Evolutionary conservation across 805 yeast species (phyloP), one percentile per base, ranked within the genome.

Genomic region (Wickerhamiella galacta): DNA sequence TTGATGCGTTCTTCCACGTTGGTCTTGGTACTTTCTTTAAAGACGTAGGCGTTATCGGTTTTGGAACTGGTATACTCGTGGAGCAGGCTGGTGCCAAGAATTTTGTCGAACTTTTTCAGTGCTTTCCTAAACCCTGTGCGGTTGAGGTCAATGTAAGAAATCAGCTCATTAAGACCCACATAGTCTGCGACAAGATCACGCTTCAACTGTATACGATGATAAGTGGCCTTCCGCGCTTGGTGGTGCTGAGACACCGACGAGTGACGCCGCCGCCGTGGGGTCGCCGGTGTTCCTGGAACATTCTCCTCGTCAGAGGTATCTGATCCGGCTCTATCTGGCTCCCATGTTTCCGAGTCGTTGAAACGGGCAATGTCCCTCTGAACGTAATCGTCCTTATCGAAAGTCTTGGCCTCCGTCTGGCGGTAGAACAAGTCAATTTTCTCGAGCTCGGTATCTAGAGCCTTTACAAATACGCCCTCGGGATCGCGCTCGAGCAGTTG

Each of bases 101-200:
- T 72, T 52, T 87, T 87, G 56, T 90, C 95, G 52, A 81, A 90
- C 56, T 87, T 87, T 53, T 87, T 87, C 43, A 83, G 64, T 26
- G 87, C 85, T 56, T 87, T 87, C 32, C 79, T 68, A 53, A 87
- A 80, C 2, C 95, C 96, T 16, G 93, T 80, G 42, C 65, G 68
- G 61, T 87, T 87, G 42, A 90, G 62, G 47, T 83, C 93, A 32
- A 79, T 64, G 51, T 60, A 87, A 8, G 93, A 80, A 45, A 77
- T 72, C 42, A 87, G 63, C 54, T 87, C 96, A 6, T 85, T 75
- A 15, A 83, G 58, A 14, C 69, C 60, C 3, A 87, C 87, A 57
- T 72, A 87, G 26, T 27, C 37, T 4, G 31, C 27, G 16, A 24
- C 25, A 16, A 36, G 31, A 18, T 32, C 37, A 7, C 40, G 37